A percentile compares a stretch with the other conserved stretches of the same genome.
phyloP scores from a whole-genome alignment of 129 eudicot species.

The Smallanthus sonchifolius region DNA sequence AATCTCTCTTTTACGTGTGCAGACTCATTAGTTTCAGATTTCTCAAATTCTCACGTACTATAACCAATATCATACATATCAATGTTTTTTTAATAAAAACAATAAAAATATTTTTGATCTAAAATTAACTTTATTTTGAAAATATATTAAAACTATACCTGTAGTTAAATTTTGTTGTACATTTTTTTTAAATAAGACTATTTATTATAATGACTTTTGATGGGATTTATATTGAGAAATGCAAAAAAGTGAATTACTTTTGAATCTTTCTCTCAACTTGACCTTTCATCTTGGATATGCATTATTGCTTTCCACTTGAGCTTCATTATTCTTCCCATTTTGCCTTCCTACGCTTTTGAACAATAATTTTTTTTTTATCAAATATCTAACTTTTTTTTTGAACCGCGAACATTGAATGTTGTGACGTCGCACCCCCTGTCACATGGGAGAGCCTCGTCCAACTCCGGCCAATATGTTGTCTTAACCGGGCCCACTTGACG shows the following conservation, averaged over 20 bases:
- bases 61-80: not conserved
- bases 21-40: not conserved
- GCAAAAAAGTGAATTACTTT: slow-evolving; percentile 32
- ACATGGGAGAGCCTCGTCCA: too few species aligned
- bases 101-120: too few species aligned
- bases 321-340: slow-evolving; percentile 25
- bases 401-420: too few species aligned
- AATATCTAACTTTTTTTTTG: not conserved
- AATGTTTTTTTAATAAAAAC: not conserved
- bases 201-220: slow-evolving; percentile 14
- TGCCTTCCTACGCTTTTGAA: not conserved
- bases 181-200: not conserved
- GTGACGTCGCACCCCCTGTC: too few species aligned
- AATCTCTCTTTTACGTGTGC: slow-evolving; percentile 31
- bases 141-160: too few species aligned
- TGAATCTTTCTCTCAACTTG: slow-evolving; percentile 36
- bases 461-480: too few species aligned
- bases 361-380: not conserved
- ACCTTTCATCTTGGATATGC: slow-evolving; percentile 28
- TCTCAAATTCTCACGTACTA: not conserved
- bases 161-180: not conserved
- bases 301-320: slow-evolving; percentile 34
- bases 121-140: too few species aligned
- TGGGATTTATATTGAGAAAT: slow-evolving; percentile 21
- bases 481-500: too few species aligned